Evolutionary conservation across 2,329 filamentous ascomycete genomes (phyloP), one percentile per base, ranked within the genome.

Genomic region (Daldinia eschscholtzii): DNA sequence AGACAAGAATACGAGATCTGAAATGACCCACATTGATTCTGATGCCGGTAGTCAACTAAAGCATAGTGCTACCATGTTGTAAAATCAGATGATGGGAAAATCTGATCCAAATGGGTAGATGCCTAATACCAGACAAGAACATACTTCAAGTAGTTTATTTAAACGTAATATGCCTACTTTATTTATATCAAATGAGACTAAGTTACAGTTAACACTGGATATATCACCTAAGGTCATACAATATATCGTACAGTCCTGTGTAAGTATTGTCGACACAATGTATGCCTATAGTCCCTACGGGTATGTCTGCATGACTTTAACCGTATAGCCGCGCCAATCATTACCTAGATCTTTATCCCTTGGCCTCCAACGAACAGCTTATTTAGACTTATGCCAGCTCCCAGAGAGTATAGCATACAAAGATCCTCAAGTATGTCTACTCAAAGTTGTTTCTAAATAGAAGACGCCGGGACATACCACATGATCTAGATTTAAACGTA

Each of bases 251-350:
- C 18, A 15, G 13, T 26, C 12, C 13, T 39, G 1, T 15, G 20
- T 0, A 15, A 18, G 26, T 18, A 18, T 50, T 35, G 10, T 35
- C 33, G 4, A 18, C 18, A 50, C 13, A 30, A 30, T 50, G 7
- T 33, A 5, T 13, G 28, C n/a, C 7, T 9, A 30, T 18, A 7
- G 7, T 26, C 4, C 6, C 6, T 13, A n/a, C 9, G 23, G 6
- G 13, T n/a, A 50, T 30, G n/a, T 2, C 7, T 50, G 30, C 13
- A 50, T 50, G 13, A 18, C 15, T 52, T 50, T 52, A 33, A n/a
- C 46, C 46, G 46, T n/a, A 33, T 52, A 52, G 26, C 26, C 46
- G 46, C 46, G 18, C 46, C 26, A 52, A 33, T 52, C 26, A 33
- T 18, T 28, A 33, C 18, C 15, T 52, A 2, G 9, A 3, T 2